These are phyloP conservation scores for Schoenoplectus triqueter DNA, from an alignment of 202 grass and related monocot species.

Conservation along the genomic window DNA sequence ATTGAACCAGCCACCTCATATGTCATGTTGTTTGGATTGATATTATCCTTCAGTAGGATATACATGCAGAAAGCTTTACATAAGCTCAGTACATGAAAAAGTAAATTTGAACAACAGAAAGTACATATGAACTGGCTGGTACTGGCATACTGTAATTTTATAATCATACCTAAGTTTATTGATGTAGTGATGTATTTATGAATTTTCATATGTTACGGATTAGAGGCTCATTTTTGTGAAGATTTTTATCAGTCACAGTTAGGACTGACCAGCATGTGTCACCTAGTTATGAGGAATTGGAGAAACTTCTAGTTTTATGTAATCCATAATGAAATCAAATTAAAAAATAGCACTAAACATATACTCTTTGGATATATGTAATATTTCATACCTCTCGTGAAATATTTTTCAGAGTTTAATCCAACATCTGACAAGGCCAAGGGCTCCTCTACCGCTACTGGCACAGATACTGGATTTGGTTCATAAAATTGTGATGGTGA, in stretches of 20 bases:
- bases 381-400: conserved; percentile 21
- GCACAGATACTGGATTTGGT: not conserved
- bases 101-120: not conserved
- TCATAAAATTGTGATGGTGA: conserved; percentile 14
- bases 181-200: not conserved
- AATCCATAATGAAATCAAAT: not conserved
- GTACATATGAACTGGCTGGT: not conserved
- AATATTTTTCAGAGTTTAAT: conserved; percentile 18
- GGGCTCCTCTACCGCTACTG: not conserved
- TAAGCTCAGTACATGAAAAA: conserved; percentile 4
- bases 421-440: conserved; percentile 10
- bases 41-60: conserved; percentile 26
- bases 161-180: not conserved
- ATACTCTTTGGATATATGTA: not conserved
- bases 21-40: conserved; percentile 61
- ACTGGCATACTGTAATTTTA: not conserved
- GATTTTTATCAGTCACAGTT: not conserved
- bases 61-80: conserved; percentile 13
- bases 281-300: no score
- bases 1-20: conserved; percentile 57
- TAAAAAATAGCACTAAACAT: not conserved
- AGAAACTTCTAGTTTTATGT: not conserved
- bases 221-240: not conserved
- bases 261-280: not conserved
- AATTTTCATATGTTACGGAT: not conserved